These are phyloP conservation scores for Cystobasidium sp. DNA, from an alignment of 1,284 basidiomycete species.

Conservation along the genomic window DNA sequence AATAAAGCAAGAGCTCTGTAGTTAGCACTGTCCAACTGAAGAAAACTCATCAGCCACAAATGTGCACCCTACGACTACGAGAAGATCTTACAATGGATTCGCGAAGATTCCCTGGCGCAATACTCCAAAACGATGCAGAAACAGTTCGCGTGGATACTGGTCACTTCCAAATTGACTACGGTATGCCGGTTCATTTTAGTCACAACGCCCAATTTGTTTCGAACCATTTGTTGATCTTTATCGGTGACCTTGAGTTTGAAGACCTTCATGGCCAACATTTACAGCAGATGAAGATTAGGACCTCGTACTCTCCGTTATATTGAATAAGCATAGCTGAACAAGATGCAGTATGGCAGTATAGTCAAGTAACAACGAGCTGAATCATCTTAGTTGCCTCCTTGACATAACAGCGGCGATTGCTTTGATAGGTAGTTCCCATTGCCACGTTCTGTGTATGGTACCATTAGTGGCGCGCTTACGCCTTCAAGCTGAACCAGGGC, in stretches of 20 bases:
- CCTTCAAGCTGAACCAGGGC: conserved; percentile 14
- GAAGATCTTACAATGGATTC: conserved; percentile 3
- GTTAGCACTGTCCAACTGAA: conserved; percentile 12
- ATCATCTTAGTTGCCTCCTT: conserved; percentile 17
- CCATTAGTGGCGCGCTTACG: conserved; percentile 12
- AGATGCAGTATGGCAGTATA: conserved; percentile 6
- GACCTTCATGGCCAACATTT: conserved; percentile 14
- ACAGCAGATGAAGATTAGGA: conserved; percentile 18
- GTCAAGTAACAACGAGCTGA: conserved; percentile 2
- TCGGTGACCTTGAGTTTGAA: conserved; percentile 4
- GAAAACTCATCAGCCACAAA: conserved; percentile 14
- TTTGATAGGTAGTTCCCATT: conserved; percentile 7
- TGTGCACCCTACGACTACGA: conserved; percentile 13
- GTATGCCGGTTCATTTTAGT: conserved; percentile 18
- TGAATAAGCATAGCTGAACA: conserved; percentile 12
- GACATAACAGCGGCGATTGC: conserved; percentile 9
- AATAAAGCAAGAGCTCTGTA: conserved; percentile 14
- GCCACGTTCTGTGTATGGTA: conserved; percentile 10
- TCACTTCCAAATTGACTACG: conserved; percentile 9
- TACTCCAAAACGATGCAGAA: conserved; percentile 15
- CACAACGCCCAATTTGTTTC: conserved; percentile 8
- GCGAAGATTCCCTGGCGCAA: conserved; percentile 13
- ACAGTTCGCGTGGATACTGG: conserved; percentile 8
- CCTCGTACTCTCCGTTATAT: conserved; percentile 11
- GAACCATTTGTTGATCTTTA: conserved; percentile 11